Conservation (phyloP, 306 rosid species). For the Pyrus communis region DNA sequence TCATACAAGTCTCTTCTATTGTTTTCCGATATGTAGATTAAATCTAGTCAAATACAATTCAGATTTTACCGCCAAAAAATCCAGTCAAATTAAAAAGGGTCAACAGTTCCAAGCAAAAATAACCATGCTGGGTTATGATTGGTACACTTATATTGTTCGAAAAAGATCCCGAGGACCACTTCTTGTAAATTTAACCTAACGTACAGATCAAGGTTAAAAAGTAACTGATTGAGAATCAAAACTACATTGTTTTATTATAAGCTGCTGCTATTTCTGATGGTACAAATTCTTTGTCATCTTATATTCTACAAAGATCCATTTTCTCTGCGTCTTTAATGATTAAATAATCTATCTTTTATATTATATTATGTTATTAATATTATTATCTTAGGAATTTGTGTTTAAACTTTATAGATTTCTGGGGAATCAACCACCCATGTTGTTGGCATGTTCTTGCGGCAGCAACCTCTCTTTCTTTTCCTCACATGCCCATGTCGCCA, state of each 20-base stretch:
- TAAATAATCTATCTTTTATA: not conserved
- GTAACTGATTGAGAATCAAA: not conserved
- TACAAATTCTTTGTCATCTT: not conserved
- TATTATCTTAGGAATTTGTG: not conserved
- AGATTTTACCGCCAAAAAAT: not conserved
- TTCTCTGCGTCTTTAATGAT: no score
- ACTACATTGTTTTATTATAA: not conserved
- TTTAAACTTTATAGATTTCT: conserved; percentile 12
- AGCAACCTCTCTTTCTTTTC: conserved; percentile 36
- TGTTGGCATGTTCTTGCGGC: conserved; percentile 27
- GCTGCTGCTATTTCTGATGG: not conserved
- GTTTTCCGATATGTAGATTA: not conserved
- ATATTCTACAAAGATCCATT: not conserved
- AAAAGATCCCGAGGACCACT: not conserved
- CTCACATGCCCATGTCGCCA: conserved; percentile 69
- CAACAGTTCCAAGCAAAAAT: not conserved
- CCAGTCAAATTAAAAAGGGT: not conserved
- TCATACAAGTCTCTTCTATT: not conserved
- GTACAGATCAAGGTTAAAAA: not conserved
- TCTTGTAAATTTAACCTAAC: not conserved
- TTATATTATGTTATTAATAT: not conserved
- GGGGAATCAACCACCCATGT: conserved; percentile 39
- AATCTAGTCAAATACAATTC: not conserved
- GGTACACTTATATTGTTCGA: not conserved
- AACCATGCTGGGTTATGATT: not conserved